These are phyloP conservation scores for Streptanthus diversifolius DNA, from an alignment of 345 rosid genomes.

Conservation along the genomic window DNA sequence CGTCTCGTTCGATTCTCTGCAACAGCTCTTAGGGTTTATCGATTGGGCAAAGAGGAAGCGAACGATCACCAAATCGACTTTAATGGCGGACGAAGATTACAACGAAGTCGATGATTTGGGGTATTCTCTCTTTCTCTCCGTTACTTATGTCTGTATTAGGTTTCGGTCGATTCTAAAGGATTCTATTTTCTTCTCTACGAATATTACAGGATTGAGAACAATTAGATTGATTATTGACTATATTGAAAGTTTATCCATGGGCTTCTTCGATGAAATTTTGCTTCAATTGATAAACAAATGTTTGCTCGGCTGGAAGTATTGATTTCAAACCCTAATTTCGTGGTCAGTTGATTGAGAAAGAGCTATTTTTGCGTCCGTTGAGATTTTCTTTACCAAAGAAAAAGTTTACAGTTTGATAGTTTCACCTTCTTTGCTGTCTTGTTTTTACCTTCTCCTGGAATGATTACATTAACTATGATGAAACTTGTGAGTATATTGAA, in stretches of 20 bases:
- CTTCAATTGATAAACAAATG: background rate
- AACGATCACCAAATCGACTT: background rate
- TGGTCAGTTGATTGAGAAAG: background rate
- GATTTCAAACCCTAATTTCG: constrained; percentile 2
- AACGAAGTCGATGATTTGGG: constrained; percentile 72
- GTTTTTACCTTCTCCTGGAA: background rate
- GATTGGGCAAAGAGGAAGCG: background rate
- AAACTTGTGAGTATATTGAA: background rate
- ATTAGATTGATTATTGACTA: background rate
- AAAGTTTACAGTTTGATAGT: background rate
- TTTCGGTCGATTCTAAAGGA: background rate
- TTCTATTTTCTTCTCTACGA: background rate
- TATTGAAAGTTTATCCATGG: background rate
- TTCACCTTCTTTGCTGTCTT: background rate
- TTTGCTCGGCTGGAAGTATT: background rate
- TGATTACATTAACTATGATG: background rate
- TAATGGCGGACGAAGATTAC: constrained; percentile 79
- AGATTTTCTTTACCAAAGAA: background rate
- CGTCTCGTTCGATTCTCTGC: background rate
- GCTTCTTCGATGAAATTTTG: background rate
- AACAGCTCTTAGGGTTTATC: constrained; percentile 20
- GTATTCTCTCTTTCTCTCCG: constrained; percentile 19
- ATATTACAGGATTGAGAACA: background rate
- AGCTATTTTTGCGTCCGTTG: background rate
- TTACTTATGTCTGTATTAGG: background rate